phyloP scores from a whole-genome alignment of 1,139 yeast genomes.

The Kurtzmaniella quercitrusa region DNA sequence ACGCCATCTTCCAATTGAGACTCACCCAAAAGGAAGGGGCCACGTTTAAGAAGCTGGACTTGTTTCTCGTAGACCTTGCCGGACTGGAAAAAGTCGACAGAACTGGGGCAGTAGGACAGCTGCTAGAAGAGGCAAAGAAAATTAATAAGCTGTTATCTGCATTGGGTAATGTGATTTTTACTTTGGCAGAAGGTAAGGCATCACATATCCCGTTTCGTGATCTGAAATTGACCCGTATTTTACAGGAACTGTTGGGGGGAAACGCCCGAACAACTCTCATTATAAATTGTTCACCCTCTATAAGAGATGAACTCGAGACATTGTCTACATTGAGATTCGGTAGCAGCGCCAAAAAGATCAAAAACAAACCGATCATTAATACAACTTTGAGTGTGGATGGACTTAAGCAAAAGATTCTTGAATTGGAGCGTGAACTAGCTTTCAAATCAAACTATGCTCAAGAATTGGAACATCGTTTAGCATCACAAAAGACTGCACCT shows the following conservation, averaged over 20 bases:
- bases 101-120: conserved; percentile 74
- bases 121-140: conserved; percentile 79
- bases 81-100: conserved; percentile 87
- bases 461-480: conserved; percentile 49
- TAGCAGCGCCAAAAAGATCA: conserved; percentile 67
- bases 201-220: conserved; percentile 77
- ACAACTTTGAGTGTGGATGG: conserved; percentile 61
- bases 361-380: conserved; percentile 66
- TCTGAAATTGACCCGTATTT: conserved; percentile 75
- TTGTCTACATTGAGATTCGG: conserved; percentile 79
- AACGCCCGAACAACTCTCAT: conserved; percentile 79
- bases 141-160: conserved; percentile 77
- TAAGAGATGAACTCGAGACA: conserved; percentile 62
- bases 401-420: conserved; percentile 45
- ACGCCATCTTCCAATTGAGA: conserved; percentile 70
- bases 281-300: conserved; percentile 72
- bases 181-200: conserved; percentile 66
- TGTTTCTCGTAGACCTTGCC: conserved; percentile 81
- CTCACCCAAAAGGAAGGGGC: conserved; percentile 60
- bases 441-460: conserved; percentile 38
- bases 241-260: conserved; percentile 86
- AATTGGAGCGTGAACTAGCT: conserved; percentile 35
- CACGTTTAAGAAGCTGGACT: conserved; percentile 57
- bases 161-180: conserved; percentile 76
- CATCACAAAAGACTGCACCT: neutral